These are phyloP conservation scores for Malassezia caprae DNA, from an alignment of 1,284 basidiomycete genomes.

Conservation along the genomic window DNA sequence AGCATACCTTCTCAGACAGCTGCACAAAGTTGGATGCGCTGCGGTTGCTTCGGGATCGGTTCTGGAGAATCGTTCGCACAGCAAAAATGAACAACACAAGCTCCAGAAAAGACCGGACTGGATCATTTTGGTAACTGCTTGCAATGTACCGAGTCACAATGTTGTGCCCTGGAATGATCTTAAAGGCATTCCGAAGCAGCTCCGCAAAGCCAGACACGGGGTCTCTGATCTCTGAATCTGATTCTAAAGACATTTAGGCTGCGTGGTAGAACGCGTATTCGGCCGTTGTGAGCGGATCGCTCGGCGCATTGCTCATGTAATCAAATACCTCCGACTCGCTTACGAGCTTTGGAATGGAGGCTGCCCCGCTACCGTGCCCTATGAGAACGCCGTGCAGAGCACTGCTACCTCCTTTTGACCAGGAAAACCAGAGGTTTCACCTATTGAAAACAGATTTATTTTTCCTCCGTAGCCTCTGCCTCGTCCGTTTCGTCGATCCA, in stretches of 20 bases:
- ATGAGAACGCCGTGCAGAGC: too few species aligned
- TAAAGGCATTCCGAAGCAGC: slow-evolving; percentile 23
- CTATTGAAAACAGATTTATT: neutral
- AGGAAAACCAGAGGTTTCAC: neutral
- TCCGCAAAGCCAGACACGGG: slow-evolving; percentile 1
- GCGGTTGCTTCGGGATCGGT: slow-evolving; percentile 73
- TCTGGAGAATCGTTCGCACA: slow-evolving; percentile 76
- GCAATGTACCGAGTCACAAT: slow-evolving; percentile 83
- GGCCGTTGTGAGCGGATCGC: neutral
- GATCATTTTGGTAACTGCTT: slow-evolving; percentile 63
- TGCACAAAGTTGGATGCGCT: slow-evolving; percentile 78
- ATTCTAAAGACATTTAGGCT: neutral
- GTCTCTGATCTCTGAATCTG: neutral
- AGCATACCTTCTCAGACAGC: slow-evolving; percentile 70
- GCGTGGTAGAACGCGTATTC: neutral
- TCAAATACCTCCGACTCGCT: neutral
- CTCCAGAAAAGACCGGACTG: slow-evolving; percentile 81
- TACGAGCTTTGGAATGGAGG: neutral
- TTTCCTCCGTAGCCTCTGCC: slow-evolving; percentile 7
- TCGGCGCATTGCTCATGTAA: neutral
- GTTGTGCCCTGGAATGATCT: slow-evolving; percentile 68
- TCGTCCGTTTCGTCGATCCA: slow-evolving; percentile 45
- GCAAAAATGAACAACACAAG: slow-evolving; percentile 72
- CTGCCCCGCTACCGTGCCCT: neutral
- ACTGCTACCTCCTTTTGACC: too few species aligned